Base-by-base conservation (phyloP, 2,329 filamentous ascomycete genomes). In the Ophiostoma sp. region DNA sequence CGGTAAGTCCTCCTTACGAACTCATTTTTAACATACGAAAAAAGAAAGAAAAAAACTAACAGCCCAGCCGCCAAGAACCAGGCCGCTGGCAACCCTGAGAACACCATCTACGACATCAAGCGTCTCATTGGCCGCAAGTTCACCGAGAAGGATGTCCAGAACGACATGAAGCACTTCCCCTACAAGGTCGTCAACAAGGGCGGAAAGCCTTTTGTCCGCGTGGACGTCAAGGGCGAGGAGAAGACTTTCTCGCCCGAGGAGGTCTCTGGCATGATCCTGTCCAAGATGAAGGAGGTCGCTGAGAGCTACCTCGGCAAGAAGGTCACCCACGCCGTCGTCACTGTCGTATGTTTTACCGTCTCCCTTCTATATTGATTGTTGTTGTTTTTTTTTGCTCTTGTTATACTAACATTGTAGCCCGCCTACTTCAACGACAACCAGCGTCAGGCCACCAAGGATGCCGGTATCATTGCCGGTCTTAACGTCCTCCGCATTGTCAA, bases 371-470 rank as follows among this genome's bases (percentile, higher is more conserved):
- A 44, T 33, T 33, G 15, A 15, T 11, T 11, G 13, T 31, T n/a
- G n/a, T n/a, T n/a, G n/a, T n/a, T n/a, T n/a, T 23, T 54, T 36
- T 54, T 67, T 36, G 23, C 20, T 8, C n/a, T 52, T 52, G 15
- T 15, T 31, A 27, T 60, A 31, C 44, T 31, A 57, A 39, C 33
- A 68, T 5, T 2, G 20, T n/a, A 72, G 72, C 93, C 94, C 76
- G 93, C 93, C 83, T 97, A 97, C 86, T 97, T 97, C 91, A 97
- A 96, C 84, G 94, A 97, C 85, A 94, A 93, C 83, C 94, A 97
- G 86, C 89, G 94, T 83, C 93, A 96, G 83, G 93, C 94, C 73
- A 97, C 93, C 82, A 97, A 97, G 89, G 93, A 97, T 79, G 94
- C 94, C 76, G 94, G 93, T 80, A 86, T 85, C 74, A 97, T 97